A percentile compares a stretch with the other conserved stretches of the same genome.
Conservation (phyloP, 2,329 filamentous ascomycete species). For the Elsinoe perseae region DNA sequence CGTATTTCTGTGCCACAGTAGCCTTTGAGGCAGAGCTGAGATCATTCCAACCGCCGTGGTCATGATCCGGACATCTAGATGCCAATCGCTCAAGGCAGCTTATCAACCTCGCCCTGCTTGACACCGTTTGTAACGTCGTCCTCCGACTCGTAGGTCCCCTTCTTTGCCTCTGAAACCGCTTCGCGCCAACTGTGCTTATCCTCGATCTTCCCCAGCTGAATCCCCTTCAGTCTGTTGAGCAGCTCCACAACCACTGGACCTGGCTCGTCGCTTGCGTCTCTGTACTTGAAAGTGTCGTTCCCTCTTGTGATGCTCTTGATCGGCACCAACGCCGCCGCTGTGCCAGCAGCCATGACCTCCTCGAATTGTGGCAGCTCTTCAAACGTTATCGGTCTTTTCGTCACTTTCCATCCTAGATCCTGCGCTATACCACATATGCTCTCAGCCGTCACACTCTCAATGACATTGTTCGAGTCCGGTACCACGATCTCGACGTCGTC, state of each 20-base stretch:
- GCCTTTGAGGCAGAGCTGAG: no score
- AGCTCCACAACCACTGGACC: constrained; percentile 67
- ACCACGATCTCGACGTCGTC: constrained; percentile 25
- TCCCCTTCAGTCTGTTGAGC: constrained; percentile 68
- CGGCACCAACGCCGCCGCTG: constrained; percentile 24
- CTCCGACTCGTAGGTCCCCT: constrained; percentile 24
- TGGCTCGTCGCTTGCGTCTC: constrained; percentile 55
- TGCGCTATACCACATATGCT: constrained; percentile 24
- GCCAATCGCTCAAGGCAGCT: constrained; percentile 15
- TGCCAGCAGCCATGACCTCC: constrained; percentile 26
- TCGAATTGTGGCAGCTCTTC: constrained; percentile 23
- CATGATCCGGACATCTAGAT: no score
- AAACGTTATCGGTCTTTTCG: constrained; percentile 24
- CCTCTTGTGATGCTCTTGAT: constrained; percentile 25
- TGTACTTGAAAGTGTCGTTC: constrained; percentile 19
- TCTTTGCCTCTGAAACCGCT: constrained; percentile 35
- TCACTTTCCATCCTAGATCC: constrained; percentile 30
- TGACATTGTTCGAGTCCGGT: constrained; percentile 26
- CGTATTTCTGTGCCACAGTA: no score
- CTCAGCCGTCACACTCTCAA: constrained; percentile 29
- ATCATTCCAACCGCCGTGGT: no score
- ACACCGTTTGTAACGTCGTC: constrained; percentile 19
- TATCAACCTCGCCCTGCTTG: constrained; percentile 12
- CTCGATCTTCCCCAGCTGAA: constrained; percentile 72
- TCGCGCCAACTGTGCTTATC: constrained; percentile 70